Evolutionary conservation across 352 stramenopile species (phyloP).

Genomic region (Phytophthora chlamydospora): DNA sequence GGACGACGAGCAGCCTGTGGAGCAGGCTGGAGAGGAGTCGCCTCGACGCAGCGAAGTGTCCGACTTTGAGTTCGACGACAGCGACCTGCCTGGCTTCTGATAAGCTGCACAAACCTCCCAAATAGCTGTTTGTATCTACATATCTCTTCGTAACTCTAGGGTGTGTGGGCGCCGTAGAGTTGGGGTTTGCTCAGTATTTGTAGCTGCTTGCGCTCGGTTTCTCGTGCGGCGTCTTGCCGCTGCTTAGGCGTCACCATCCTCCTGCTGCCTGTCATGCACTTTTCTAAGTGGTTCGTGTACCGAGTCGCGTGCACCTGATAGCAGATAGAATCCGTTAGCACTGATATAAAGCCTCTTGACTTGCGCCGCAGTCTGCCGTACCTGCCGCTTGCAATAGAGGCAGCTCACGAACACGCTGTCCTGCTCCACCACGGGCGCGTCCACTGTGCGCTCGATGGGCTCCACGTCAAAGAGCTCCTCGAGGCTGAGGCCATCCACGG

Average conservation of each 20-base stretch:
- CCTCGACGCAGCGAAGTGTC: conserved; percentile 41
- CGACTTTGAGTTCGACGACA: conserved; percentile 67
- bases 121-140: conserved; percentile 21
- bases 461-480: conserved; percentile 79
- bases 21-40: conserved; percentile 20
- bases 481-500: conserved; percentile 62
- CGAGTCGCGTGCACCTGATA: conserved; percentile 65
- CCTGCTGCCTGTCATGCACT: conserved; percentile 67
- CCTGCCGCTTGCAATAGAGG: conserved; percentile 69
- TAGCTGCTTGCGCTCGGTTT: conserved; percentile 47
- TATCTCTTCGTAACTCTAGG: conserved; percentile 8
- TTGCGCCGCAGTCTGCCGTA: conserved; percentile 10
- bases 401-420: conserved; percentile 71
- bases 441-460: conserved; percentile 49
- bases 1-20: conserved; percentile 11
- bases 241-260: conserved; percentile 50
- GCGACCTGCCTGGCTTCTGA: conserved; percentile 62
- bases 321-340: conserved; percentile 3
- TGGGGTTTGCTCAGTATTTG: conserved; percentile 42
- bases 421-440: conserved; percentile 43
- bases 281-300: conserved; percentile 77
- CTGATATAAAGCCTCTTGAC: background rate
- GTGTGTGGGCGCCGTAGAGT: conserved; percentile 21
- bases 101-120: conserved; percentile 1
- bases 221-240: conserved; percentile 39